Evolutionary conservation across 176 grass and related monocot species (phyloP).

Genomic region (Aegilops speltoides): DNA sequence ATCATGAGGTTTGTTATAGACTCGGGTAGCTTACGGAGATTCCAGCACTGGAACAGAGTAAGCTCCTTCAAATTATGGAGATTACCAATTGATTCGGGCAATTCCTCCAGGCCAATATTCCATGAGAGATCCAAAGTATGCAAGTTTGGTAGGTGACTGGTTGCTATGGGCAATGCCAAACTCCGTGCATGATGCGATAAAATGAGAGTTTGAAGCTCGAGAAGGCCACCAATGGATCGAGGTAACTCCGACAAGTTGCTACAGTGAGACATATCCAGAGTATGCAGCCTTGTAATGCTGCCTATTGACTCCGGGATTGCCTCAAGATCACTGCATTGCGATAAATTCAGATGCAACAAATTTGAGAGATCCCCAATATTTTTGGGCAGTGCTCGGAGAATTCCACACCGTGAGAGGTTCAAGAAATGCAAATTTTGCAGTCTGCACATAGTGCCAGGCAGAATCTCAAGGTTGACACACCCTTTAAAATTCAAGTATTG

Average conservation of each 20-base stretch:
- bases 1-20: conserved; percentile 43
- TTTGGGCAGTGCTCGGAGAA: conserved; percentile 47
- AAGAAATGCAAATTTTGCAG: conserved; percentile 49
- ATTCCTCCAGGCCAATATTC: conserved; percentile 42
- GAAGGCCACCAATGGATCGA: conserved; percentile 42
- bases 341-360: conserved; percentile 55
- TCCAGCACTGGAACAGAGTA: conserved; percentile 62
- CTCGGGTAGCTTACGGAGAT: conserved; percentile 42
- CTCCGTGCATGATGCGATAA: conserved; percentile 39
- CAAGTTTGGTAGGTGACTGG: conserved; percentile 35
- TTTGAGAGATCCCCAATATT: conserved; percentile 51
- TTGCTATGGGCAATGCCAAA: conserved; percentile 35
- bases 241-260: conserved; percentile 36
- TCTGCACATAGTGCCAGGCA: conserved; percentile 49
- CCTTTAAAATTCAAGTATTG: conserved; percentile 36
- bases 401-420: conserved; percentile 45
- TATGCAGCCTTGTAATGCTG: conserved; percentile 38
- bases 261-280: conserved; percentile 58
- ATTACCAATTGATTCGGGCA: conserved; percentile 49
- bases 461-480: conserved; percentile 30
- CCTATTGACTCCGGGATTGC: conserved; percentile 45
- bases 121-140: conserved; percentile 62
- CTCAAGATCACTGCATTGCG: conserved; percentile 46
- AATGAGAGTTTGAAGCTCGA: conserved; percentile 41
- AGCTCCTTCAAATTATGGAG: conserved; percentile 46